Conservation (phyloP, 768 basidiomycete genomes). For the Arthromyces matolae region DNA sequence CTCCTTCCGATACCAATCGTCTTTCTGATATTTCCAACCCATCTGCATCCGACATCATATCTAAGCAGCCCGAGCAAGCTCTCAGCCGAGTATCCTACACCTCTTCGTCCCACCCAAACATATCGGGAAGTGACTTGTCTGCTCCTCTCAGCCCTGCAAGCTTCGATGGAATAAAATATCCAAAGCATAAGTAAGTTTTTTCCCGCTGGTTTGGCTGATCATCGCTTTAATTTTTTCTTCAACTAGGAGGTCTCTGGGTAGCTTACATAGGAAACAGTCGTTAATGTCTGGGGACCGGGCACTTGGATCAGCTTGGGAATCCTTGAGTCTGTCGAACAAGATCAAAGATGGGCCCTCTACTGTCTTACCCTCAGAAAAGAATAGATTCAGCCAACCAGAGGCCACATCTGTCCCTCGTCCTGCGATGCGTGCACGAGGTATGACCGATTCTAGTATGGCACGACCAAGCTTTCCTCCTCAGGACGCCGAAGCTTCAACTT, state of each 20-base stretch:
- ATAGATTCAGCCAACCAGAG: slow-evolving; percentile 32
- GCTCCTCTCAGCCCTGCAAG: slow-evolving; percentile 10
- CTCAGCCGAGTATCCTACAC: slow-evolving; percentile 50
- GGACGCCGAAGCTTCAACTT: slow-evolving; percentile 6
- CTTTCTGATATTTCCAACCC: slow-evolving; percentile 52
- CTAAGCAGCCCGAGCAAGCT: slow-evolving; percentile 35
- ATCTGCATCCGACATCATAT: slow-evolving; percentile 42
- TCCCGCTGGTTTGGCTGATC: background rate
- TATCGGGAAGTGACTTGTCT: slow-evolving; percentile 27
- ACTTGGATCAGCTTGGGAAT: slow-evolving; percentile 23
- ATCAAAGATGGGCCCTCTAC: slow-evolving; percentile 26
- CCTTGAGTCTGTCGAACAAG: slow-evolving; percentile 13
- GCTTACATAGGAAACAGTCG: slow-evolving; percentile 23
- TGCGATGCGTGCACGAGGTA: slow-evolving; percentile 42
- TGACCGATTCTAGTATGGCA: slow-evolving; percentile 38
- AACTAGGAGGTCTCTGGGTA: slow-evolving; percentile 27
- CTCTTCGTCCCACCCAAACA: slow-evolving; percentile 52
- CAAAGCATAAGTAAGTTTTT: slow-evolving; percentile 16
- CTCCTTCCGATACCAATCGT: slow-evolving; percentile 41
- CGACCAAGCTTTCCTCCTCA: slow-evolving; percentile 30
- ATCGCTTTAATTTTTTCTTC: background rate
- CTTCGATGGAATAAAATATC: slow-evolving; percentile 5
- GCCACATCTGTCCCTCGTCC: slow-evolving; percentile 31
- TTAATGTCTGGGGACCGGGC: slow-evolving; percentile 18
- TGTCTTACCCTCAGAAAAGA: slow-evolving; percentile 26